Evolutionary conservation across 1,284 basidiomycete species (phyloP), one percentile per base, ranked within the genome.

Genomic region (Bjerkandera adusta): DNA sequence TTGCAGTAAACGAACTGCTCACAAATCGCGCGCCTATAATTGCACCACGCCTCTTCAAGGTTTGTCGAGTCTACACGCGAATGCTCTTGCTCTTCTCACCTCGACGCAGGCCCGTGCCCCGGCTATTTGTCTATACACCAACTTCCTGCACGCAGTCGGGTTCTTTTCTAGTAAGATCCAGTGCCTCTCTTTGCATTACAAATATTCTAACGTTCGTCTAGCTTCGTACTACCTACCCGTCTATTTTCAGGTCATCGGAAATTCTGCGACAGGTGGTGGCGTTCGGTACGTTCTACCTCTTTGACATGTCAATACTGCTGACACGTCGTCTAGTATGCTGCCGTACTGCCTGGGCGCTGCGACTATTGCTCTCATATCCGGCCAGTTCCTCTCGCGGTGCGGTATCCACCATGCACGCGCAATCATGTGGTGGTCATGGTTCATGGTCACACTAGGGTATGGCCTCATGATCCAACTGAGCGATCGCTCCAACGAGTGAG

Each of bases 21-120:
- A 93, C 90, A 0, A 81, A 71, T 32, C 76, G 85, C 6, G 80
- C 80, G 8, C 85, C 90, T 0, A 89, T 94, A 51, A 69, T 95
- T 8, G 86, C 89, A 3, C 79, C 86, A 5, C 75, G 88, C 3
- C 60, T 92, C 26, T 90, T 92, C 69, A 76, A 74, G 64, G 82
- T 78, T 57, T 34, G 67, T 36, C 3, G n/a, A n/a, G n/a, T n/a
- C n/a, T n/a, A n/a, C n/a, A n/a, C n/a, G n/a, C n/a, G n/a, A n/a
- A n/a, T n/a, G n/a, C n/a, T n/a, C n/a, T n/a, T n/a, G n/a, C n/a
- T n/a, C n/a, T n/a, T n/a, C n/a, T n/a, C n/a, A n/a, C n/a, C n/a
- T n/a, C n/a, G n/a, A n/a, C 37, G 15, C 35, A 46, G 24, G 13
- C 41, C 10, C 15, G 30, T 8, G 25, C 24, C 8, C 30, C 41